A percentile compares a stretch with the other conserved stretches of the same genome.
phyloP scores from a whole-genome alignment of 306 rosid genomes.

The Trifolium dubium region DNA sequence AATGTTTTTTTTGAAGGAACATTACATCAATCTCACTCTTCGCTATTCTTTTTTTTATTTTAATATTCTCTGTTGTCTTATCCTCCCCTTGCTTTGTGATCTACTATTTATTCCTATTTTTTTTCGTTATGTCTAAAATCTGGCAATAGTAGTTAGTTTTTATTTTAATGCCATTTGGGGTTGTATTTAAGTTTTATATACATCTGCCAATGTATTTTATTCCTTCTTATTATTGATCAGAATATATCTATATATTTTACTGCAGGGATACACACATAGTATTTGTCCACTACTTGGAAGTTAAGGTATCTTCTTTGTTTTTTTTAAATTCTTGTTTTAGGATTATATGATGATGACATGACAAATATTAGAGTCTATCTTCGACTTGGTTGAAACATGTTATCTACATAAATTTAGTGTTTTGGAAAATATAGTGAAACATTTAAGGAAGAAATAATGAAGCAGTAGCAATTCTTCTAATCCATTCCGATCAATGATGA shows the following conservation, averaged over 20 bases:
- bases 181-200: conserved; percentile 15
- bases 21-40: conserved; percentile 21
- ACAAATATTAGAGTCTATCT: conserved; percentile 3
- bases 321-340: conserved; percentile 28
- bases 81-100: conserved; percentile 19
- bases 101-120: conserved; percentile 5
- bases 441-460: conserved; percentile 7
- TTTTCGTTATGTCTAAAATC: background rate
- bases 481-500: background rate
- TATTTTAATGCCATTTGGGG: conserved; percentile 21
- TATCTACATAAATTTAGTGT: conserved; percentile 5
- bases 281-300: conserved; percentile 94
- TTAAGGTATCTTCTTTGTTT: conserved; percentile 65
- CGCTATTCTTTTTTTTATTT: conserved; percentile 23
- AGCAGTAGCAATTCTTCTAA: conserved; percentile 9
- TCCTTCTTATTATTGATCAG: conserved; percentile 17
- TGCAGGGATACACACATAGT: conserved; percentile 93
- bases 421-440: conserved; percentile 10
- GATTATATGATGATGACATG: conserved; percentile 5
- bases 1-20: too few species aligned
- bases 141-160: conserved; percentile 1
- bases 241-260: conserved; percentile 40
- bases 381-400: conserved; percentile 31
- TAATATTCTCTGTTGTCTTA: conserved; percentile 26
- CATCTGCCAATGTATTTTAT: conserved; percentile 2